Percentiles rank a stretch among this genome's conserved stretches.
These are phyloP conservation scores for Piper longum DNA, from an alignment of 164 flowering plant species.

Conservation along the genomic window DNA sequence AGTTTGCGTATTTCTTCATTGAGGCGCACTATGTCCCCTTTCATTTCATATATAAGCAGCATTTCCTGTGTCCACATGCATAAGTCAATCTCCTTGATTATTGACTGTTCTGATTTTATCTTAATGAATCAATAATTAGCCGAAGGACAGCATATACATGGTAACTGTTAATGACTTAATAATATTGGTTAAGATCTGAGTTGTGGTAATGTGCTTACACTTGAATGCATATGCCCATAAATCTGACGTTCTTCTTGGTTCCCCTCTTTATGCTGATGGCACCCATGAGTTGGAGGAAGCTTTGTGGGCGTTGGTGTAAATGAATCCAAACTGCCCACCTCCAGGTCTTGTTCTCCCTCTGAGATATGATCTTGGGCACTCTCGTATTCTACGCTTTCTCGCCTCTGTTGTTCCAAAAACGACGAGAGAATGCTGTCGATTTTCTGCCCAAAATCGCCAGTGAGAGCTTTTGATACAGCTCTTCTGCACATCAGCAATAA, in stretches of 20 bases:
- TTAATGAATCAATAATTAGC: too few species aligned
- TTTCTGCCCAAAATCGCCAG: conserved; percentile 43
- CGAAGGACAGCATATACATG: neutral
- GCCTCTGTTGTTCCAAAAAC: conserved; percentile 19
- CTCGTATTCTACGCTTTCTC: conserved; percentile 1
- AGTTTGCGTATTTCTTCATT: conserved; percentile 55
- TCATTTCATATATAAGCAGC: conserved; percentile 55
- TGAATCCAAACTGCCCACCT: too few species aligned
- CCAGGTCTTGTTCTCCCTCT: conserved; percentile 18
- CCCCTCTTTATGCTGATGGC: conserved; percentile 15
- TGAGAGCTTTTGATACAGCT: conserved; percentile 55
- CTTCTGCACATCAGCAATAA: conserved; percentile 28
- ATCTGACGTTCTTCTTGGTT: conserved; percentile 3
- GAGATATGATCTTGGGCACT: conserved; percentile 14
- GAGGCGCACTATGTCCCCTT: conserved; percentile 58
- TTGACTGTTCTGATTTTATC: neutral
- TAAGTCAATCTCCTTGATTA: too few species aligned
- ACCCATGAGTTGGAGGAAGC: conserved; percentile 17
- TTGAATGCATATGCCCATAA: conserved; percentile 1
- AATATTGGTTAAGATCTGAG: conserved; percentile 15
- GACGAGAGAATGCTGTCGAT: conserved; percentile 53
- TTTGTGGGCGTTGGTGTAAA: conserved; percentile 8
- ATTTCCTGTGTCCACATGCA: conserved; percentile 34
- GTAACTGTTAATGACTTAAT: too few species aligned
- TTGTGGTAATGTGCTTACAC: conserved; percentile 20